Base-by-base conservation (phyloP, 306 rosid genomes). In the Coriaria nepalensis region DNA sequence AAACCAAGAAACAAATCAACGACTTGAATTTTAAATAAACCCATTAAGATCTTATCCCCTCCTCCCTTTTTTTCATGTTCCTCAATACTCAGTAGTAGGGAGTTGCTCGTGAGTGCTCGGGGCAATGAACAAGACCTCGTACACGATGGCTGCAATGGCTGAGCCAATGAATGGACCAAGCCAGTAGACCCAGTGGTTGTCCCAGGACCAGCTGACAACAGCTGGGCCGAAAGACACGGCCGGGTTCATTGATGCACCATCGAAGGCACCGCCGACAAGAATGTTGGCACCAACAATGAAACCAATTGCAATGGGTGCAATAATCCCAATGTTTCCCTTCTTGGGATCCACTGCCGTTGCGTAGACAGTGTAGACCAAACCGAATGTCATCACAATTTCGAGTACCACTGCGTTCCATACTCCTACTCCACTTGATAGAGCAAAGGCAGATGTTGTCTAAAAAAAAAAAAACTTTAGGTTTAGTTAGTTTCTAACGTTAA, bases 161-260 rank as follows among this genome's bases (percentile, higher is more conserved):
- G 83, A 65, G 6, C 92, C 83, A 2, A 77, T 7, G 44, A 80
- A 59, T 34, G 92, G 90, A 15, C 94, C 94, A 0, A 50, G 51
- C 94, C 90, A 83, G 59, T 83, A 74, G 56, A 83, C 90, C 94
- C 94, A 83, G 44, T 83, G 94, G 68, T 65, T 64, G 9, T 38
- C 53, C 90, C 94, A 83, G 0, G 81, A 56, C 81, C 94, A 73
- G 59, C 86, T 75, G 50, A 80, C 86, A 9, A 83, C 90, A n/a
- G 90, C 90, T 0, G 94, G 90, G 7, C 94, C 90, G 45, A 83
- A 83, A 15, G 94, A 80, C 5, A 79, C 94, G 9, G 94, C 83
- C 5, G 90, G 90, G 83, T 83, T 80, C 94, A 80, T 80, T 48
- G 94, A 83, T 9, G 81, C 94, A 33, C 94, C 94, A 6, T 77